Percentiles rank a stretch among this genome's conserved stretches.
Conservation (phyloP, 2,329 filamentous ascomycete species). For the Hymenoscyphus occultus region DNA sequence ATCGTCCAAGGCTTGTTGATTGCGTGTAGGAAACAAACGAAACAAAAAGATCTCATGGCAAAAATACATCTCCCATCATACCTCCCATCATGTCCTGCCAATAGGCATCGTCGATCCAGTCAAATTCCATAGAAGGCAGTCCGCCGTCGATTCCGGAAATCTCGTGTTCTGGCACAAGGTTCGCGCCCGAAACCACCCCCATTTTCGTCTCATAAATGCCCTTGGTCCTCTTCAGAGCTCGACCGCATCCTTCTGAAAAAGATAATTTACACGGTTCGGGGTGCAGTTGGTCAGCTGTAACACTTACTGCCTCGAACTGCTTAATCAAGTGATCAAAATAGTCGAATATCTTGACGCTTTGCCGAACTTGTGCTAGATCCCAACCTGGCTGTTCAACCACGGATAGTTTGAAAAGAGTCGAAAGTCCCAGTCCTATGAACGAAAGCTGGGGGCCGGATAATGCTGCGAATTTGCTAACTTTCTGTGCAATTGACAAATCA, state of each 20-base stretch:
- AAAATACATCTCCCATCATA: constrained; percentile 8
- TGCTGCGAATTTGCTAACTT: constrained; percentile 10
- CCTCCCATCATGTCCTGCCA: constrained; percentile 17
- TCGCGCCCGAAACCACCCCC: constrained; percentile 2
- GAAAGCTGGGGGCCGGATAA: constrained; percentile 22
- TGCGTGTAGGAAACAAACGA: neutral
- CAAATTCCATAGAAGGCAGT: constrained; percentile 7
- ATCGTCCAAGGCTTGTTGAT: neutral
- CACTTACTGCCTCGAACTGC: constrained; percentile 22
- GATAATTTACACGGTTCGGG: constrained; percentile 9
- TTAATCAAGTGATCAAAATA: constrained; percentile 21
- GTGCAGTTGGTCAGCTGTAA: constrained; percentile 19
- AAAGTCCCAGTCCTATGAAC: constrained; percentile 39
- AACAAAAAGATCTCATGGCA: neutral
- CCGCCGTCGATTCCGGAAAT: constrained; percentile 9
- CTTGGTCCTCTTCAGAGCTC: constrained; percentile 12
- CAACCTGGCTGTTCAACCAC: constrained; percentile 39
- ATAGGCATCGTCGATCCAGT: constrained; percentile 20
- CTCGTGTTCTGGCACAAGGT: constrained; percentile 5
- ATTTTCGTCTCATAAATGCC: constrained; percentile 13
- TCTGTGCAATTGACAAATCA: constrained; percentile 15
- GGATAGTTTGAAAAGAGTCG: constrained; percentile 39
- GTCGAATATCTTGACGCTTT: constrained; percentile 34
- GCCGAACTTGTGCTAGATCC: constrained; percentile 39
- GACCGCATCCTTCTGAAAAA: constrained; percentile 19